phyloP scores from a whole-genome alignment of 345 rosid genomes.

The Moricandia arvensis region DNA sequence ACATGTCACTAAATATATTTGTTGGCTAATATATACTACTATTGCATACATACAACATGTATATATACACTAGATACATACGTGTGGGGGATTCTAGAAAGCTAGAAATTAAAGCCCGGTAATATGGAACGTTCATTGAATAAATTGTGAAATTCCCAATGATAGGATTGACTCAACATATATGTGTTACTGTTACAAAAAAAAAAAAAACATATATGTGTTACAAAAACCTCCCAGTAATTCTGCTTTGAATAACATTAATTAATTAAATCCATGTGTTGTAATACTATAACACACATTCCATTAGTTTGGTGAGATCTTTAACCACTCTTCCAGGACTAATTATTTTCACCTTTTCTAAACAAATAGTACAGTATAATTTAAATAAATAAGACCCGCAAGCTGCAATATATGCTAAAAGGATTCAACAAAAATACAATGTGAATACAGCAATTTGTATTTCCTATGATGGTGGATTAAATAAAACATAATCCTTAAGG shows the following conservation, averaged over 20 bases:
- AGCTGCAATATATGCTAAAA: background rate
- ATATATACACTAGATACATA: background rate
- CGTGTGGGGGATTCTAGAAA: conserved; percentile 31
- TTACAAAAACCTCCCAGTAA: conserved; percentile 13
- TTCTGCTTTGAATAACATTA: background rate
- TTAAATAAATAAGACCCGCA: conserved; percentile 6
- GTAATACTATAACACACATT: too few relatives aligned
- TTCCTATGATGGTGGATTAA: background rate
- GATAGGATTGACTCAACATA: conserved; percentile 33
- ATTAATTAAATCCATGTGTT: too few relatives aligned
- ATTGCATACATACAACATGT: background rate
- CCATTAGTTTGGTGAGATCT: conserved; percentile 33
- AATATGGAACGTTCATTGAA: background rate
- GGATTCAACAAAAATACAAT: background rate
- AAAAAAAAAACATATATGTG: too few relatives aligned
- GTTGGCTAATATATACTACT: background rate
- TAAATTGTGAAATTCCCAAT: background rate
- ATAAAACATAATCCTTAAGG: background rate
- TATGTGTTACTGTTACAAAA: too few relatives aligned
- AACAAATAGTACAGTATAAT: too few relatives aligned
- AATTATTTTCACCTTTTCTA: conserved; percentile 20
- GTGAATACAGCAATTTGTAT: background rate
- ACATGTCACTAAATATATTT: background rate
- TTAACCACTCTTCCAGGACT: conserved; percentile 36
- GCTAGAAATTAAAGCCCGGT: background rate